These are phyloP conservation scores for Protomyces arabidopsidicola DNA, from an alignment of 1,139 yeast genomes.

Conservation along the genomic window DNA sequence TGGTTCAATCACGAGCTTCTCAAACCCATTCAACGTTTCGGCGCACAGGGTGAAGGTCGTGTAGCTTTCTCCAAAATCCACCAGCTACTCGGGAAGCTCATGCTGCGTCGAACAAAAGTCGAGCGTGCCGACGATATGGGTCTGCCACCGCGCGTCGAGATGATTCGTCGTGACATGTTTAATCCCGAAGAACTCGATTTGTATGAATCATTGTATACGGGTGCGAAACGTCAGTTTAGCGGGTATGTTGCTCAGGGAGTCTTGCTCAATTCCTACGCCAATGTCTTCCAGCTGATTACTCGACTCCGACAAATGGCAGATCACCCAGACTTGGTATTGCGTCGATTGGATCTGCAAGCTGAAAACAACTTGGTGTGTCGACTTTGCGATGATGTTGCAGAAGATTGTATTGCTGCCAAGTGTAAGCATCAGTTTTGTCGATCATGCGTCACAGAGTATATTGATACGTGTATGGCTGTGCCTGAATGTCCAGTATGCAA, in stretches of 20 bases:
- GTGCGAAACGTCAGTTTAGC: slow-evolving; percentile 73
- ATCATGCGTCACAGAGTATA: slow-evolving; percentile 78
- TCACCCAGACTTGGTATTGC: slow-evolving; percentile 88
- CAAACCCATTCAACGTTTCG: slow-evolving; percentile 82
- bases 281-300: slow-evolving; percentile 89
- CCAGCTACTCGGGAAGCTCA: slow-evolving; percentile 63
- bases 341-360: slow-evolving; percentile 40
- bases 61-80: slow-evolving; percentile 70
- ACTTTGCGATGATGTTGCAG: slow-evolving; percentile 95
- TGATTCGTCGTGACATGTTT: slow-evolving; percentile 75
- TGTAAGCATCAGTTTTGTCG: slow-evolving; percentile 93
- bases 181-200: slow-evolving; percentile 93
- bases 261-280: slow-evolving; percentile 89
- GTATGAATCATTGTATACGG: slow-evolving; percentile 80
- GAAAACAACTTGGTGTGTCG: slow-evolving; percentile 78
- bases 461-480: slow-evolving; percentile 59
- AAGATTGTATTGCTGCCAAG: slow-evolving; percentile 89
- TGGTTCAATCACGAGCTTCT: slow-evolving; percentile 92
- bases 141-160: slow-evolving; percentile 88
- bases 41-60: slow-evolving; percentile 58
- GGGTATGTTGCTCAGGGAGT: slow-evolving; percentile 94
- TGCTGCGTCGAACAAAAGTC: slow-evolving; percentile 89
- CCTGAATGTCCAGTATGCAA: slow-evolving; percentile 95
- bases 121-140: slow-evolving; percentile 98
- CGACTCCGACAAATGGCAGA: slow-evolving; percentile 97